phyloP scores from a whole-genome alignment of 1,284 basidiomycete genomes.

The Ustilago nuda region DNA sequence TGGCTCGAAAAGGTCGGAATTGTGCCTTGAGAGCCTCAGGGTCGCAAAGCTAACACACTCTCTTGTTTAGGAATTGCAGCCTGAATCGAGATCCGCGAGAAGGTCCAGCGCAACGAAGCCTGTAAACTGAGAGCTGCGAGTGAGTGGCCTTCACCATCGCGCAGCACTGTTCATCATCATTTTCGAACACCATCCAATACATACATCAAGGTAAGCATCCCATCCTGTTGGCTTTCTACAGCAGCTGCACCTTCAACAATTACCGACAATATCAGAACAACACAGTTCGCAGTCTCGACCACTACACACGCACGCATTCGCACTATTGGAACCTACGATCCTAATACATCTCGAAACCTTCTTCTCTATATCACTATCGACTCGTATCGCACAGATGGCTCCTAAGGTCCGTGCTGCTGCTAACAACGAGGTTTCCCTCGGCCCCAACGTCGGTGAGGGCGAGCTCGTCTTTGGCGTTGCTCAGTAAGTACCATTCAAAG shows the following conservation, averaged over 20 bases:
- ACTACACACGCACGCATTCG: too few species aligned
- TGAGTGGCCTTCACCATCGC: conserved; percentile 23
- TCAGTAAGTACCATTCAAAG: conserved; percentile 54
- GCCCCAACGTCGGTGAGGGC: conserved; percentile 68
- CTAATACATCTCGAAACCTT: conserved; percentile 1
- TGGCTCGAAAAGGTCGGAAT: background rate
- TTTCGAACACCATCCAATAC: conserved; percentile 42
- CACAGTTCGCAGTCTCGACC: conserved; percentile 5
- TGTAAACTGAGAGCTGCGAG: background rate
- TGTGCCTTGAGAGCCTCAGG: background rate
- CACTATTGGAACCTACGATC: too few species aligned
- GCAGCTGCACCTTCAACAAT: conserved; percentile 8
- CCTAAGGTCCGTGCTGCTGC: conserved; percentile 65
- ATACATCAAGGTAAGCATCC: conserved; percentile 51
- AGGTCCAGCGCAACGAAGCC: background rate
- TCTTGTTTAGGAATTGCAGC: background rate
- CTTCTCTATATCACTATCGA: background rate
- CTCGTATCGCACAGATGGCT: conserved; percentile 59
- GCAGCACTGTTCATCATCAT: conserved; percentile 29
- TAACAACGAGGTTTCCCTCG: conserved; percentile 67
- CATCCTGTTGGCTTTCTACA: conserved; percentile 11
- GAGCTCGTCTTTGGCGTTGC: conserved; percentile 69
- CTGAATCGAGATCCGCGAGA: background rate
- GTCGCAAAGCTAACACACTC: background rate
- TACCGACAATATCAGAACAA: conserved; percentile 1